phyloP scores from a whole-genome alignment of 495 filamentous ascomycete genomes.

The Hapsidospora chrysogenum region DNA sequence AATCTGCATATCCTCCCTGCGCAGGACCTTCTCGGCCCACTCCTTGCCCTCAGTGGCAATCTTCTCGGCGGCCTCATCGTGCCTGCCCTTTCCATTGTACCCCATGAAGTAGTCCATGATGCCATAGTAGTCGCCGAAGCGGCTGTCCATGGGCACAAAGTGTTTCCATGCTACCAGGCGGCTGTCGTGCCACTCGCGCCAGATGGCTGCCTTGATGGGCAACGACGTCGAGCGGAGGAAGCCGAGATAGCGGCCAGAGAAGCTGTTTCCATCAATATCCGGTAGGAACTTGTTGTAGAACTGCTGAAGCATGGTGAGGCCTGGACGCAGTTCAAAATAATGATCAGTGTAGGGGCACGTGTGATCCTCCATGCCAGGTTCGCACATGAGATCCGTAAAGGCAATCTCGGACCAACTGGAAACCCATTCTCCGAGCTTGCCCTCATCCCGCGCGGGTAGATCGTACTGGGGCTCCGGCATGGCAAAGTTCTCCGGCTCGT shows the following conservation, averaged over 20 bases:
- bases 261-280: constrained; percentile 59
- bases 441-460: constrained; percentile 16
- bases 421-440: constrained; percentile 20
- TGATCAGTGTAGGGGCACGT: constrained; percentile 32
- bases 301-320: constrained; percentile 33
- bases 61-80: constrained; percentile 41
- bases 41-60: constrained; percentile 46
- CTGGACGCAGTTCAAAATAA: constrained; percentile 20
- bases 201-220: constrained; percentile 57
- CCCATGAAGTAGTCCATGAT: constrained; percentile 72
- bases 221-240: constrained; percentile 48
- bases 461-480: constrained; percentile 18
- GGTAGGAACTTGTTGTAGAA: constrained; percentile 45
- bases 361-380: constrained; percentile 14
- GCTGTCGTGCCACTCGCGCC: constrained; percentile 61
- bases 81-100: constrained; percentile 21
- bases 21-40: constrained; percentile 53
- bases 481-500: constrained; percentile 20
- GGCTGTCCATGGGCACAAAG: constrained; percentile 75
- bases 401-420: constrained; percentile 24
- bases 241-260: constrained; percentile 52
- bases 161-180: constrained; percentile 55
- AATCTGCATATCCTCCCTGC: constrained; percentile 56
- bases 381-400: constrained; percentile 31
- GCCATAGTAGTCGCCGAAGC: constrained; percentile 57